Percentiles rank a stretch among this genome's conserved stretches.
Conservation (phyloP, 495 filamentous ascomycete genomes). For the Bathelium albidoporum region DNA sequence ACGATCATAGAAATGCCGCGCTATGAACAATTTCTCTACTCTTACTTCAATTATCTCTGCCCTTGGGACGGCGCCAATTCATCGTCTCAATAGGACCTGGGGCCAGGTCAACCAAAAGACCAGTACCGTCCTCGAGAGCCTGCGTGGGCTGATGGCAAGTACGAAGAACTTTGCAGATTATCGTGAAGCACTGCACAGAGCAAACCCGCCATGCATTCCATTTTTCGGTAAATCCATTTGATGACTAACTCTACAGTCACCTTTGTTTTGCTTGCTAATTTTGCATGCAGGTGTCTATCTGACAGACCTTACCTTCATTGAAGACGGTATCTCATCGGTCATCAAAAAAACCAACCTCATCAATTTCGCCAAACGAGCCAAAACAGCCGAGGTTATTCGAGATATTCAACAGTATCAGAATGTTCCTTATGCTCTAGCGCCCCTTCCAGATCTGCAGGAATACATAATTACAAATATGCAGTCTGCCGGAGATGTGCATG, state of each 20-base stretch:
- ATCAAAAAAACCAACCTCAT: constrained; percentile 92
- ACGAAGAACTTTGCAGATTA: constrained; percentile 99
- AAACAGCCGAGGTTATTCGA: constrained; percentile 94
- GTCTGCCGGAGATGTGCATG: constrained; percentile 85
- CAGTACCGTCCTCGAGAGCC: constrained; percentile 66
- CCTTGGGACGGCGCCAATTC: constrained; percentile 84
- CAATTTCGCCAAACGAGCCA: constrained; percentile 96
- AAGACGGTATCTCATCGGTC: constrained; percentile 91
- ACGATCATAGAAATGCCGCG: constrained; percentile 69
- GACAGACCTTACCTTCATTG: constrained; percentile 96
- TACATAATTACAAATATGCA: constrained; percentile 95
- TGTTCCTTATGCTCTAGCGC: constrained; percentile 78
- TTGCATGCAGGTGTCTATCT: constrained; percentile 98
- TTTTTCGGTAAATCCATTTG: constrained; percentile 73
- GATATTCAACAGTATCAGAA: constrained; percentile 99
- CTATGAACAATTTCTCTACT: constrained; percentile 93
- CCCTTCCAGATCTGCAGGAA: constrained; percentile 86
- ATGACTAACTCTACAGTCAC: constrained; percentile 6
- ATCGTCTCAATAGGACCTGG: constrained; percentile 92
- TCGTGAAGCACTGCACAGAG: constrained; percentile 78
- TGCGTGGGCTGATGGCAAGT: constrained; percentile 92
- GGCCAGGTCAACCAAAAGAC: constrained; percentile 78
- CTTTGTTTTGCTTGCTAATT: too few species aligned
- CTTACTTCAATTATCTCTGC: constrained; percentile 98
- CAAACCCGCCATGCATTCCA: constrained; percentile 93